phyloP scores from a whole-genome alignment of 2,329 filamentous ascomycete genomes.

The Venturia carpophila region DNA sequence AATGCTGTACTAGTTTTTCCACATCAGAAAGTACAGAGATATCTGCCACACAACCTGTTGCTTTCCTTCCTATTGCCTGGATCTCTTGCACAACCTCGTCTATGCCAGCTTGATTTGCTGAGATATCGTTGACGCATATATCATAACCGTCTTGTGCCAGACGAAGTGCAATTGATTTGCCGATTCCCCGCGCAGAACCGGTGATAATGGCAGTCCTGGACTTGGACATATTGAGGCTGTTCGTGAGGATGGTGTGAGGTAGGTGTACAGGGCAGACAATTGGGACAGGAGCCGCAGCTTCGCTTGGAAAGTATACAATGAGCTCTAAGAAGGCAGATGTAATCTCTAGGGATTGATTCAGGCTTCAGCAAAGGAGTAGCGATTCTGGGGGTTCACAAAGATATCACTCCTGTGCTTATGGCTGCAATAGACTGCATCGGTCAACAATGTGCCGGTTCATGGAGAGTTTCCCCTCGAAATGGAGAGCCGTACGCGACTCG shows the following conservation, averaged over 20 bases:
- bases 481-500: neutral
- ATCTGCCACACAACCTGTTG: slow-evolving; percentile 51
- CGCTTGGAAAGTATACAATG: neutral
- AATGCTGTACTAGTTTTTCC: slow-evolving; percentile 43
- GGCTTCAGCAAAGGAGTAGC: neutral
- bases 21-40: slow-evolving; percentile 52
- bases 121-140: slow-evolving; percentile 57
- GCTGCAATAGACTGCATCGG: neutral
- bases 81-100: slow-evolving; percentile 49
- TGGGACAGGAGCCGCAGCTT: neutral
- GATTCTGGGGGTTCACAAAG: neutral
- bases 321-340: neutral
- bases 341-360: neutral
- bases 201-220: slow-evolving; percentile 29
- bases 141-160: slow-evolving; percentile 59
- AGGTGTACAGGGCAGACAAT: neutral
- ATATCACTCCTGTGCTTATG: neutral
- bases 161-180: slow-evolving; percentile 55
- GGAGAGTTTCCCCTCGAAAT: neutral
- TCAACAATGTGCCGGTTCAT: neutral
- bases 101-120: slow-evolving; percentile 44
- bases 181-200: slow-evolving; percentile 36
- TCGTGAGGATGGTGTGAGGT: neutral
- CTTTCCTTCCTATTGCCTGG: slow-evolving; percentile 42
- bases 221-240: neutral